Evolutionary conservation across 2,329 filamentous ascomycete genomes (phyloP), one percentile per base, ranked within the genome.

Genomic region (Trichoderma asperellum): DNA sequence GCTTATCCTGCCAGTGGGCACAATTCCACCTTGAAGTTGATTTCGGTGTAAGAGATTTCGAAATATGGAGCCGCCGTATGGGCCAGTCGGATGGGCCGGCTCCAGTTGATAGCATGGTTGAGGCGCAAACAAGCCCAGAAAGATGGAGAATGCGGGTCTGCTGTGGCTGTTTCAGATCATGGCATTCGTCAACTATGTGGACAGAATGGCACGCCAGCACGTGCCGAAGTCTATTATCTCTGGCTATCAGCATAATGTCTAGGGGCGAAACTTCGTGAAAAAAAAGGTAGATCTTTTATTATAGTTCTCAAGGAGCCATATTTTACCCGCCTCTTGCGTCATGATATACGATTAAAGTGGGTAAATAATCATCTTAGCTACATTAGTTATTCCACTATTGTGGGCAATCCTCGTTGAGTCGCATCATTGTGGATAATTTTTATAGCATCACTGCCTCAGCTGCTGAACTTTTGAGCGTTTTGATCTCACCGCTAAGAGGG

Each of bases 71-170:
- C 40, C 24, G 37, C 43, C 21, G 16, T 37, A 66, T 66, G 63
- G 40, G 53, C 63, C 63, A 66, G 53, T 66, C 63, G 63, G 63
- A 66, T 66, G 56, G 40, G 53, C 63, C 63, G 63, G 63, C 63
- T 55, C 63, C 14, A 29, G 29, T n/a, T 16, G 27, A 27, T 18
- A 58, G 8, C 35, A 56, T 65, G 40, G 43, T 53, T 32, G 34
- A 55, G 47, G 63, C 37, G 14, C 18, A 52, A 32, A 66, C 21
- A 27, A 35, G 14, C 56, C 53, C 12, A 58, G 63, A 58, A 58
- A 37, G 63, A 49, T 58, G 63, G 63, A 49, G 53, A 47, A 43
- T 11, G 53, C 53, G 63, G 62, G 63, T 35, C 63, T 24, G 53
- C 14, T 34, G 63, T 58, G 63, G 63, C 63, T 29, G 63, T 14